A percentile compares a stretch with the other conserved stretches of the same genome.
These are phyloP conservation scores for Penicillium sumatraense DNA, from an alignment of 2,329 filamentous ascomycete species.

Conservation along the genomic window DNA sequence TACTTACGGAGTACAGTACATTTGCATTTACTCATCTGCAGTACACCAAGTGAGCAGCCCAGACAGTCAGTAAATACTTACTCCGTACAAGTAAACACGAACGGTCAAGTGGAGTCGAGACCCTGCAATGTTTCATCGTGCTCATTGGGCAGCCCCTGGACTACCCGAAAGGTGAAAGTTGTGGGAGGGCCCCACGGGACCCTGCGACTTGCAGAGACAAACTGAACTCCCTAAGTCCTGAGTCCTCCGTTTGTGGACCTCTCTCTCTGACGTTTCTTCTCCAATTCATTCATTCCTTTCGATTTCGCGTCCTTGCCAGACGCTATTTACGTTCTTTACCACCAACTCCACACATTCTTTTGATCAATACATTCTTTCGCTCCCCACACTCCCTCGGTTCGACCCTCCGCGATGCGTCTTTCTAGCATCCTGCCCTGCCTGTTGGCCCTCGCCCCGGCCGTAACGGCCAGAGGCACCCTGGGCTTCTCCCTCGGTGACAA, in stretches of 20 bases:
- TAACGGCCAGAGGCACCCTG: conserved; percentile 59
- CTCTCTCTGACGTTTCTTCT: not conserved
- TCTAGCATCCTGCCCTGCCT: conserved; percentile 45
- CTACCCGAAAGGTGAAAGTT: not conserved
- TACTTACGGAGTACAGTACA: no score
- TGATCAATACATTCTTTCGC: not conserved
- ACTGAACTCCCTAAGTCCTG: no score
- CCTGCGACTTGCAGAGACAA: no score
- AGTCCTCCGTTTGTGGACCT: no score
- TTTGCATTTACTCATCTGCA: no score
- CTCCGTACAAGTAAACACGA: no score
- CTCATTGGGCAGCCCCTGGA: not conserved
- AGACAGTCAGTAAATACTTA: no score
- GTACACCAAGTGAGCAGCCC: no score
- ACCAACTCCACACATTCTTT: not conserved
- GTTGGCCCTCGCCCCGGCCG: conserved; percentile 51
- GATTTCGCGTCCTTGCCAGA: not conserved
- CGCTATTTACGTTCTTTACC: not conserved
- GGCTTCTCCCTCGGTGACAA: conserved; percentile 72
- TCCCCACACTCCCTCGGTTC: conserved; percentile 8
- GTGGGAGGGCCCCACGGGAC: not conserved
- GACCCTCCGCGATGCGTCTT: conserved; percentile 44
- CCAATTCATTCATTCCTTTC: not conserved
- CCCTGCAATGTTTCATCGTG: not conserved
- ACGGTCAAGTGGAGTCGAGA: not conserved